Conservation (phyloP, 2,329 filamentous ascomycete genomes). For the Nemania serpens region DNA sequence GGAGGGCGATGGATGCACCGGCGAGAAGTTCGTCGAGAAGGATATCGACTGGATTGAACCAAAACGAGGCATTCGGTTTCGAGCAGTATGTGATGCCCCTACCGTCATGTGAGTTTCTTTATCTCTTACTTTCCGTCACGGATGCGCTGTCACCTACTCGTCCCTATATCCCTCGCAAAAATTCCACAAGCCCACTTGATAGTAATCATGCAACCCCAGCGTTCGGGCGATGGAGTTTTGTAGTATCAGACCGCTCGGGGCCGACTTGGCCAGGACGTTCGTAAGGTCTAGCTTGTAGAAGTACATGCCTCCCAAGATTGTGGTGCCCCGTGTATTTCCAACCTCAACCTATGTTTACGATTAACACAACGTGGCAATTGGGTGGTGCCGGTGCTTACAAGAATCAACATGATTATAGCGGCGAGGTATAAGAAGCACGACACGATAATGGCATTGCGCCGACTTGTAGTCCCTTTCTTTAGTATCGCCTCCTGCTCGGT, state of each 20-base stretch:
- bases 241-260: conserved; percentile 69
- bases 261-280: conserved; percentile 75
- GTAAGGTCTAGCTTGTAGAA: conserved; percentile 85
- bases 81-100: conserved; percentile 80
- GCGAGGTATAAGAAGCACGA: conserved; percentile 74
- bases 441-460: conserved; percentile 65
- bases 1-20: conserved; percentile 82
- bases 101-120: conserved; percentile 53
- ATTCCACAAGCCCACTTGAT: conserved; percentile 89
- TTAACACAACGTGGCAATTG: conserved; percentile 2
- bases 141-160: conserved; percentile 48
- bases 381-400: conserved; percentile 56
- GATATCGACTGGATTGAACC: conserved; percentile 89
- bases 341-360: conserved; percentile 58
- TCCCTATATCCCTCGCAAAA: conserved; percentile 86
- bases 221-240: conserved; percentile 88
- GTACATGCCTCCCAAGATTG: conserved; percentile 71
- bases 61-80: conserved; percentile 71
- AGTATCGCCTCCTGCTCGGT: conserved; percentile 39
- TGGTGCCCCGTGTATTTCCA: conserved; percentile 69
- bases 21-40: conserved; percentile 78
- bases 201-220: conserved; percentile 90
- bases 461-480: conserved; percentile 55
- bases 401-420: conserved; percentile 69
- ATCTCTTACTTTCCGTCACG: background rate